Evolutionary conservation across 441 rosid genomes (phyloP), one percentile per base, ranked within the genome.

Genomic region (Macaranga tanarius): DNA sequence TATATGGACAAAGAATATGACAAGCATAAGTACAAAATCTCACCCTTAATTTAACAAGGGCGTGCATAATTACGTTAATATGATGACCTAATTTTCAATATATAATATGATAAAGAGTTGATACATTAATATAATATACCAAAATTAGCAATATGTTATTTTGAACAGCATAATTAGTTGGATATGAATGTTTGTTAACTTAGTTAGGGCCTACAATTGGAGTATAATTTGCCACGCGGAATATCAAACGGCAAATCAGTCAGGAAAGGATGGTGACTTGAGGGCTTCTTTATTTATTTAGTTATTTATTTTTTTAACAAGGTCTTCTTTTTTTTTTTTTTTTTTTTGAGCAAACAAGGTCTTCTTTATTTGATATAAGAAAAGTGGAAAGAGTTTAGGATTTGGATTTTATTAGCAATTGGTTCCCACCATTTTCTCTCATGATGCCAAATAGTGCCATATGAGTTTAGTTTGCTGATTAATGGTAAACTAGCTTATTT

Each of bases 331-430:
- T 62, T 74, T 73, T 77, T n/a, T n/a, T n/a, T n/a, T n/a, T n/a
- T n/a, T n/a, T n/a, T n/a, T n/a, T n/a, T n/a, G n/a, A n/a, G n/a
- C n/a, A n/a, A n/a, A n/a, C n/a, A n/a, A 63, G 40, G 61, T 51
- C 42, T 62, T 79, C 60, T 56, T 60, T n/a, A 65, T 74, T 73
- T 77, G 80, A 61, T 57, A 34, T 66, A 66, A 34, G 13, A 7
- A 34, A 55, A 73, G 68, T 61, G 19, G 9, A 12, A 20, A 19
- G 9, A 22, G 4, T 62, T 60, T 55, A 71, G 69, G 71, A 13
- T 76, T 73, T 75, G 76, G 79, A 73, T 67, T 81, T 84, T 74
- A 73, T 62, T 72, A 45, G 79, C 70, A 74, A 69, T 45, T 62
- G 76, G 75, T 17, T 70, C 70, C 81, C 82, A 65, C 74, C 77